Evolutionary conservation across 2,329 filamentous ascomycete genomes (phyloP).

Genomic region (Aspergillus uvarum): DNA sequence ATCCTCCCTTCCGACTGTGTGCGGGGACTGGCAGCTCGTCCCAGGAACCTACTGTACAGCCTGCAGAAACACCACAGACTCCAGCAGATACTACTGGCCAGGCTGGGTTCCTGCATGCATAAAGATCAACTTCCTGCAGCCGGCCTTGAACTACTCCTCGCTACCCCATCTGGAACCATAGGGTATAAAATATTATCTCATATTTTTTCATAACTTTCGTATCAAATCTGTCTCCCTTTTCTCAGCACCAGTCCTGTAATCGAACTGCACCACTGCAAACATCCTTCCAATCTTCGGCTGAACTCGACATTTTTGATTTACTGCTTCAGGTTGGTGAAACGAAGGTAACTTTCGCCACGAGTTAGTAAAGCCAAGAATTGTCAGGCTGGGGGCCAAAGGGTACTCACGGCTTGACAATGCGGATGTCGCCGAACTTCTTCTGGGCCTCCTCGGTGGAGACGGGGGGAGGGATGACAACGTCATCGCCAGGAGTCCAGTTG

Average conservation of each 20-base stretch:
- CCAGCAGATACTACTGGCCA: neutral
- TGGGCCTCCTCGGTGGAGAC: conserved; percentile 83
- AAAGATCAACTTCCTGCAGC: neutral
- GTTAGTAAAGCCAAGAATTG: conserved; percentile 3
- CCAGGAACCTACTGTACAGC: neutral
- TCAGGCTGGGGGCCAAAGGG: neutral
- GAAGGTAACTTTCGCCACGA: conserved; percentile 33
- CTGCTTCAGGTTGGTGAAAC: conserved; percentile 37
- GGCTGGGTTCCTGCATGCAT: neutral
- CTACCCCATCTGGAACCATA: neutral
- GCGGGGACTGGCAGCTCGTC: too few relatives aligned
- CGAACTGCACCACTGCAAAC: too few relatives aligned
- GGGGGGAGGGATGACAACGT: conserved; percentile 85
- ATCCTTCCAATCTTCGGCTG: neutral
- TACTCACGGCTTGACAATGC: conserved; percentile 58
- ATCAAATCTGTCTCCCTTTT: neutral
- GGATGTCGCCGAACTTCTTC: conserved; percentile 77
- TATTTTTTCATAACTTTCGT: neutral
- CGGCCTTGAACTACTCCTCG: neutral
- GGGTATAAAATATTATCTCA: neutral
- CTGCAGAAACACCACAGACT: neutral
- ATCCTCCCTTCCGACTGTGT: neutral
- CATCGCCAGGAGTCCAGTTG: conserved; percentile 85
- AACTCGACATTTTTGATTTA: conserved; percentile 19
- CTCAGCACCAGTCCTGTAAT: neutral